Evolutionary conservation across 2,329 filamentous ascomycete genomes (phyloP), one percentile per base, ranked within the genome.

Genomic region (Hirsutella thompsonii): DNA sequence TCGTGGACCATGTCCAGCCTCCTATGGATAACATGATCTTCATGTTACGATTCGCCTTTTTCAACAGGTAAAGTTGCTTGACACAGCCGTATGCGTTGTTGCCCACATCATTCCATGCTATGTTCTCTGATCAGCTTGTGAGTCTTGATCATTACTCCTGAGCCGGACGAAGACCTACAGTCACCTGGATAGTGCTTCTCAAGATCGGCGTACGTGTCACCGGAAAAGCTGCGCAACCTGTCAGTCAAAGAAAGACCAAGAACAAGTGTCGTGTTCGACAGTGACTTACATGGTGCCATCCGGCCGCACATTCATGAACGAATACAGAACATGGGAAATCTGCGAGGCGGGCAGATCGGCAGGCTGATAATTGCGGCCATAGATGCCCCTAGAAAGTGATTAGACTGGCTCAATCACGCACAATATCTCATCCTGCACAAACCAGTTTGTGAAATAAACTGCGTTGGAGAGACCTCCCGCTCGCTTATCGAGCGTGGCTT

Each of bases 1-100:
- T 85, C 49, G 71, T 64, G 2, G 83, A 87, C 60, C 85, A 92
- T 0, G 83, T 88, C 83, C 83, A 93, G 23, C 88, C 87, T 37
- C 88, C 88, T 47, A 94, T 86, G 37, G 77, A 84, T 4, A 94
- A 70, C 19, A 93, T 67, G 1, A 82, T 70, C 55, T 93, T 93
- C 41, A 94, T 59, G 37, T 85, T 74, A 14, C 86, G 79, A 58
- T 94, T 81, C 43, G 69, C 60, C 58, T 89, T 79, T 63, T 94
- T 94, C 35, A 87, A 67, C 8, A 84, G 63, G 55, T 75, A 86
- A 1, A 94, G 67, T 53, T 93, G 84, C 63, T 92, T 92, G 40
- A 86, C 59, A 55, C 79, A 83, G 32, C 88, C 88, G 49, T 90
- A 92, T 37, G 82, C 75, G 55, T 93, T 92, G 46, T 68, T 81